A percentile compares a stretch with the other conserved stretches of the same genome.
Evolutionary conservation across 495 filamentous ascomycete genomes (phyloP).

Genomic region (Tirmania nivea): DNA sequence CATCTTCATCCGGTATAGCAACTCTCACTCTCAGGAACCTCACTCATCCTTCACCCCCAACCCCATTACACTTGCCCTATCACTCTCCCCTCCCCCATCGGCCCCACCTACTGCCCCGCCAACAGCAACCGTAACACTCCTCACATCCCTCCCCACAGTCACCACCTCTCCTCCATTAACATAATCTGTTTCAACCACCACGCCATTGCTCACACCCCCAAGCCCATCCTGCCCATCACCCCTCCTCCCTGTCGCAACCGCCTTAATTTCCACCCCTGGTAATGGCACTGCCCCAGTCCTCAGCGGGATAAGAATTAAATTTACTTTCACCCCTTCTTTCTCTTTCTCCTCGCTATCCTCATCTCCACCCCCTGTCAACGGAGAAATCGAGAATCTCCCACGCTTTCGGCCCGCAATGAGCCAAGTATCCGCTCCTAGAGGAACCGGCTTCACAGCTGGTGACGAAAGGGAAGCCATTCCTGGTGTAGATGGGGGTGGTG

Average conservation of each 20-base stretch:
- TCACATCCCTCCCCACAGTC: conserved; percentile 50
- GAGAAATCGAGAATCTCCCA: conserved; percentile 39
- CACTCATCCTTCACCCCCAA: not conserved
- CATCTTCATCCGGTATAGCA: too few relatives aligned
- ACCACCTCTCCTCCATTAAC: conserved; percentile 55
- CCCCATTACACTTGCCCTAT: not conserved
- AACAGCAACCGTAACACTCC: conserved; percentile 20
- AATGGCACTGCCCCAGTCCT: conserved; percentile 50
- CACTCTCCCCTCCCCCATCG: conserved; percentile 4
- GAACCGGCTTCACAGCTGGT: not conserved
- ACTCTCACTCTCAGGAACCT: too few relatives aligned
- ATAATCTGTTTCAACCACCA: conserved; percentile 60
- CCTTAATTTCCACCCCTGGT: conserved; percentile 56
- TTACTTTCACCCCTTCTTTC: conserved; percentile 23
- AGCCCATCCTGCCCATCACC: conserved; percentile 6
- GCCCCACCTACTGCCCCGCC: conserved; percentile 7
- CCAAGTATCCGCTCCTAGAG: conserved; percentile 45
- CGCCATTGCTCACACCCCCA: conserved; percentile 7
- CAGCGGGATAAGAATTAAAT: conserved; percentile 62
- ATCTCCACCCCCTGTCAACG: conserved; percentile 23
- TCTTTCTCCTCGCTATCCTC: conserved; percentile 21
- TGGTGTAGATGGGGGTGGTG: conserved; percentile 14
- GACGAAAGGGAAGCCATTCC: conserved; percentile 46
- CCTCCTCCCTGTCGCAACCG: not conserved
- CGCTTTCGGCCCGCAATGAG: conserved; percentile 61